These are phyloP conservation scores for Barbarea vulgaris DNA, from an alignment of 345 rosid genomes.

Conservation along the genomic window DNA sequence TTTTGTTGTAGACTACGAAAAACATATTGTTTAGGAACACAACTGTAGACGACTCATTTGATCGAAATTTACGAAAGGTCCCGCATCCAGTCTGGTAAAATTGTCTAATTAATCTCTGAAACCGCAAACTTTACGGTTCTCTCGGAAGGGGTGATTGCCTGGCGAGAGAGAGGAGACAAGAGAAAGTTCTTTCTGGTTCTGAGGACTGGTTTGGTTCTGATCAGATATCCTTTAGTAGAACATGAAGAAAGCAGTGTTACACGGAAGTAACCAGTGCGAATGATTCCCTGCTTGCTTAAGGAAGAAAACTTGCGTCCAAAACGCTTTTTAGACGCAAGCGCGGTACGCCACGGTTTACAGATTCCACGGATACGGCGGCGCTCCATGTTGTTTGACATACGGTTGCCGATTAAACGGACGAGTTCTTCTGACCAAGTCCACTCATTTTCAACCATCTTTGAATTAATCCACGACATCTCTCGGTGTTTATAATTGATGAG, in stretches of 20 bases:
- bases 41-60: not conserved
- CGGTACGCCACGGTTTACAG: constrained; percentile 11
- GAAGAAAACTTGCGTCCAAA: not conserved
- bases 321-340: not conserved
- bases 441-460: not conserved
- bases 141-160: not conserved
- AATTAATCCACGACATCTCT: not conserved
- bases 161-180: not conserved
- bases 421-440: constrained; percentile 20
- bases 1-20: not conserved
- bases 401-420: not conserved
- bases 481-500: not conserved
- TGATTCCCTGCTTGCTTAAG: not conserved
- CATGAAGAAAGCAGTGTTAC: not conserved
- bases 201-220: not conserved
- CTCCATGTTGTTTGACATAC: not conserved
- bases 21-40: not conserved
- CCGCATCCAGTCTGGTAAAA: too few relatives aligned
- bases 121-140: too few relatives aligned
- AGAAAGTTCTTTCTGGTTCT: not conserved
- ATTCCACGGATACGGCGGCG: not conserved
- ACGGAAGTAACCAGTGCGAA: not conserved
- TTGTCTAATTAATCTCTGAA: too few relatives aligned
- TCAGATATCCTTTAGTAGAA: constrained; percentile 3
- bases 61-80: too few relatives aligned